A percentile compares a stretch with the other conserved stretches of the same genome.
phyloP scores from a whole-genome alignment of 106 monocot genomes.

The Dendrobium chrysotoxum region DNA sequence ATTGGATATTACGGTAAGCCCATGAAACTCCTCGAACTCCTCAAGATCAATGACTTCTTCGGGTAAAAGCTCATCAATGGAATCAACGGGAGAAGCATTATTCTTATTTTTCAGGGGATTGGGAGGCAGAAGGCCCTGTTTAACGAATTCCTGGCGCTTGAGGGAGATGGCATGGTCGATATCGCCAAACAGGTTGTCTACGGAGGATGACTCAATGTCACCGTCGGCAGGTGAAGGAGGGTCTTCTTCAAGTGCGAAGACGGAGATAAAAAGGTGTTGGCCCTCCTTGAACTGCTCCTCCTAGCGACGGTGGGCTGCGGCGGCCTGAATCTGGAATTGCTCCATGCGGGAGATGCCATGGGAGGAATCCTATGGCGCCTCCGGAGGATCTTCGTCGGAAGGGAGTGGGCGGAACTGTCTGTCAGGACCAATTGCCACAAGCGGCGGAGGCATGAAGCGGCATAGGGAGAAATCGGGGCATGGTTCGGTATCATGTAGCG shows the following conservation, averaged over 20 bases:
- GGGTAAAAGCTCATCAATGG: constrained; percentile 41
- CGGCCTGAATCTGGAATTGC: constrained; percentile 68
- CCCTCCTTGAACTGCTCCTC: constrained; percentile 60
- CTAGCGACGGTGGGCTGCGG: constrained; percentile 55
- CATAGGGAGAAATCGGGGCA: not conserved
- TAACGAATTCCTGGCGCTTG: constrained; percentile 69
- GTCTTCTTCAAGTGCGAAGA: constrained; percentile 39
- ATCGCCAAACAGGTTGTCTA: constrained; percentile 68
- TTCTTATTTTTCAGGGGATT: constrained; percentile 29
- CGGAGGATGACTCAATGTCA: not conserved
- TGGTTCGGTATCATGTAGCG: too few species aligned
- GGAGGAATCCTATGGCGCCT: constrained; percentile 84
- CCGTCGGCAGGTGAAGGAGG: constrained; percentile 11
- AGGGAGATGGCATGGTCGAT: constrained; percentile 75
- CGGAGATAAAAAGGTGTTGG: constrained; percentile 47
- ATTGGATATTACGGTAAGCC: constrained; percentile 26
- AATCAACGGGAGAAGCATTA: constrained; percentile 7
- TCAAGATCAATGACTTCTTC: constrained; percentile 83
- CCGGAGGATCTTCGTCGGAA: constrained; percentile 82
- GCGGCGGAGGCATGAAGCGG: constrained; percentile 5
- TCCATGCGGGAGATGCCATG: constrained; percentile 69
- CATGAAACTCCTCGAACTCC: constrained; percentile 69
- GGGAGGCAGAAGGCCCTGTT: constrained; percentile 53
- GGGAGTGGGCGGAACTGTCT: constrained; percentile 36
- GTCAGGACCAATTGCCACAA: constrained; percentile 18